These are phyloP conservation scores for Daedaleopsis sinensis DNA, from an alignment of 768 basidiomycete species.

Conservation along the genomic window DNA sequence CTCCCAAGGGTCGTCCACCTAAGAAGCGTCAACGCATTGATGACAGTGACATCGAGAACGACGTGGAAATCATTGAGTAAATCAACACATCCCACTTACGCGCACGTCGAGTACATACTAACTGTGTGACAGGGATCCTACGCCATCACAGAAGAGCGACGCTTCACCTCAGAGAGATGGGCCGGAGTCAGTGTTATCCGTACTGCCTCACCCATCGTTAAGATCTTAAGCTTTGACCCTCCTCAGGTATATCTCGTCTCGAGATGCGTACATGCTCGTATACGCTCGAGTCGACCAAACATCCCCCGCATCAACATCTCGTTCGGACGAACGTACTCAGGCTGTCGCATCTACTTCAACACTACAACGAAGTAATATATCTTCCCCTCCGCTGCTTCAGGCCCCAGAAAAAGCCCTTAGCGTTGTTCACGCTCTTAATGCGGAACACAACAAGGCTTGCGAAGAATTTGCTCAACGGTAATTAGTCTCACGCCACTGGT, in stretches of 20 bases:
- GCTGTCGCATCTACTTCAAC: not conserved
- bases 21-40: slow-evolving; percentile 56
- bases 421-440: slow-evolving; percentile 58
- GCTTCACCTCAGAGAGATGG: not conserved
- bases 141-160: slow-evolving; percentile 1
- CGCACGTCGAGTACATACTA: not conserved
- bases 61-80: slow-evolving; percentile 27
- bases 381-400: not conserved
- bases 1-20: slow-evolving; percentile 17
- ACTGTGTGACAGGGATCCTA: not conserved
- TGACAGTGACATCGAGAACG: slow-evolving; percentile 26
- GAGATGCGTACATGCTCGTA: slow-evolving; percentile 95
- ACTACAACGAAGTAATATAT: not conserved
- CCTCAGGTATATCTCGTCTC: slow-evolving; percentile 58
- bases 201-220: too few species aligned
- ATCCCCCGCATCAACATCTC: slow-evolving; percentile 2
- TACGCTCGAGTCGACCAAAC: slow-evolving; percentile 55
- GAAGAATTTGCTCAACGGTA: slow-evolving; percentile 22
- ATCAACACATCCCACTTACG: not conserved
- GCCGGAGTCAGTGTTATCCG: slow-evolving; percentile 9
- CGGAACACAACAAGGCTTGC: slow-evolving; percentile 49
- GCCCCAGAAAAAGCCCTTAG: slow-evolving; percentile 54
- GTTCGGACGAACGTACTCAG: not conserved
- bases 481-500: not conserved
- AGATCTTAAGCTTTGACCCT: not conserved